phyloP scores from a whole-genome alignment of 768 basidiomycete species.

The Pleurotus sapidus region DNA sequence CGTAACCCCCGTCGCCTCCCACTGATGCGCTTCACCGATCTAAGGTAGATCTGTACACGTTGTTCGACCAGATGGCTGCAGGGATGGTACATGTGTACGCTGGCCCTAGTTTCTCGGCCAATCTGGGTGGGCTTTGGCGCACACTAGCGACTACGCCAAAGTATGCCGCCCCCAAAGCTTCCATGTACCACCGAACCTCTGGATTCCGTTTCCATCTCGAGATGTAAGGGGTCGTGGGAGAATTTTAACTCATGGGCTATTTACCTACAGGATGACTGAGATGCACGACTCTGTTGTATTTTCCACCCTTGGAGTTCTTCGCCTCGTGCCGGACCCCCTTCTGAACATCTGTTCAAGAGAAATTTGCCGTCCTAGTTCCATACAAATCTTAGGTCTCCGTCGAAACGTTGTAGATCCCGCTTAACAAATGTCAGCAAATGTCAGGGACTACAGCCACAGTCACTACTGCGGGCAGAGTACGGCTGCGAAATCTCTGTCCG shows the following conservation, averaged over 20 bases:
- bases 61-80: constrained; percentile 1
- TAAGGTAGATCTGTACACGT: constrained; percentile 1
- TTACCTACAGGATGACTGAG: background rate
- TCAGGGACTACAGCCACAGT: background rate
- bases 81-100: background rate
- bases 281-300: background rate
- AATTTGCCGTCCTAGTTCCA: background rate
- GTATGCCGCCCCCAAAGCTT: no score
- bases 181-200: no score
- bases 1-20: background rate
- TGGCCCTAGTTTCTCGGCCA: no score
- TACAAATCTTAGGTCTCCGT: no score
- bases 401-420: background rate
- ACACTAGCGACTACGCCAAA: no score
- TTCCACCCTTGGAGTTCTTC: background rate
- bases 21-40: constrained; percentile 2
- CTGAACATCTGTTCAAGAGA: no score
- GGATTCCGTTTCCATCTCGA: no score
- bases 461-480: no score
- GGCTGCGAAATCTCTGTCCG: no score
- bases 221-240: background rate
- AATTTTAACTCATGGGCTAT: background rate
- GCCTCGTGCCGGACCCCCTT: background rate
- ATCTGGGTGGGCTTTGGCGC: no score
- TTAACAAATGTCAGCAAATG: constrained; percentile 1